Evolutionary conservation across 306 rosid species (phyloP).

Genomic region (Rubus idaeus): DNA sequence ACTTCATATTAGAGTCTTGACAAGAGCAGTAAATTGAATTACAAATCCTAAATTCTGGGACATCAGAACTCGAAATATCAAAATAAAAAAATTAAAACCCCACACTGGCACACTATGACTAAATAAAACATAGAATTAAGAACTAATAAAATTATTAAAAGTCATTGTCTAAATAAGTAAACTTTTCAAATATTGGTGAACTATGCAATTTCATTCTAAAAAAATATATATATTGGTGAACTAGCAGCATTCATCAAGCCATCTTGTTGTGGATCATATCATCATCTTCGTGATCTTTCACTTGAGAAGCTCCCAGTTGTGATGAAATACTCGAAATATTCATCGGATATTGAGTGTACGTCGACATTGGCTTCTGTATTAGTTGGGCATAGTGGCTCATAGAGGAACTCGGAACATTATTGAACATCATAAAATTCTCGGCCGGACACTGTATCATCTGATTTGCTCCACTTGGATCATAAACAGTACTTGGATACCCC

Average conservation of each 20-base stretch:
- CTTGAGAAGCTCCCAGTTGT: background rate
- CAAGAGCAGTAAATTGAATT: no score
- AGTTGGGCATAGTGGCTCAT: background rate
- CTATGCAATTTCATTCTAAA: no score
- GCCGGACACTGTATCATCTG: background rate
- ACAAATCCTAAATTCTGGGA: no score
- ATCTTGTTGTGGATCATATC: background rate
- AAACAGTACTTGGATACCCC: background rate
- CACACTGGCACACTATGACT: no score
- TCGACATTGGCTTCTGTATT: background rate
- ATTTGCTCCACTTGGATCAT: background rate
- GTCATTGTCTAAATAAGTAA: no score
- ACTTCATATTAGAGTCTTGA: no score
- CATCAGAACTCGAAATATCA: no score
- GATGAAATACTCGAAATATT: background rate
- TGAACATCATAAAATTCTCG: slow-evolving; percentile 2
- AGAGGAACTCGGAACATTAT: background rate
- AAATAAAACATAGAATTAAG: no score
- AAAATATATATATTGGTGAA: no score
- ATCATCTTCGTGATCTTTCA: background rate
- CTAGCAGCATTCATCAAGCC: background rate
- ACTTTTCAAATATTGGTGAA: no score
- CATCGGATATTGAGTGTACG: background rate
- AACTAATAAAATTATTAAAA: no score
- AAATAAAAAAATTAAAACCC: no score